Percentiles rank a stretch among this genome's conserved stretches.
These are phyloP conservation scores for Peronosclerospora sorghi DNA, from an alignment of 352 stramenopile species.

Conservation along the genomic window DNA sequence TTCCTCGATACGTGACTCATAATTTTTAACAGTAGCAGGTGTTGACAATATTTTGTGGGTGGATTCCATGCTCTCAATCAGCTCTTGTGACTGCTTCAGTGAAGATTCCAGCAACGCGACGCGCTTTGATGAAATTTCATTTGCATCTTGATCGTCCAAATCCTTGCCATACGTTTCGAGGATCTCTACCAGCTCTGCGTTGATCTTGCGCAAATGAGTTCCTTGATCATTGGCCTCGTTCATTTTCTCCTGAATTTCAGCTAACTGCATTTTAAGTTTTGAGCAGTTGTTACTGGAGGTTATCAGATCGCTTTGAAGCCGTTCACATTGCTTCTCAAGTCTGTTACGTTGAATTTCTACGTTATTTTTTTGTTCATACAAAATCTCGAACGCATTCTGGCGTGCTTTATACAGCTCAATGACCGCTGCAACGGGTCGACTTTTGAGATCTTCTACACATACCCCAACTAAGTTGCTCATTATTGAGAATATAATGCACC, in stretches of 20 bases:
- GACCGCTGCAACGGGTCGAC: conserved; percentile 30
- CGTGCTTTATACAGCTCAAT: conserved; percentile 43
- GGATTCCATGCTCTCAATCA: conserved; percentile 33
- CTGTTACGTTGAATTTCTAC: conserved; percentile 35
- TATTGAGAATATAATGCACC: conserved; percentile 1
- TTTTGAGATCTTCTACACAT: conserved; percentile 31
- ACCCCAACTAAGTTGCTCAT: conserved; percentile 22
- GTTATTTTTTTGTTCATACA: conserved; percentile 46
- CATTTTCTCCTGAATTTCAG: conserved; percentile 34
- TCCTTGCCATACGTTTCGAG: conserved; percentile 53
- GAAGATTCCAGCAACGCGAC: conserved; percentile 34
- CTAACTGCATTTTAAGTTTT: conserved; percentile 34
- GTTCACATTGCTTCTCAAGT: conserved; percentile 39
- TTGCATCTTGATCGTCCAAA: conserved; percentile 23
- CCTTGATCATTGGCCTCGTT: conserved; percentile 27
- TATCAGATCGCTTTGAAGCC: conserved; percentile 37
- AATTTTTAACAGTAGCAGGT: conserved; percentile 28
- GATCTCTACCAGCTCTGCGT: conserved; percentile 50
- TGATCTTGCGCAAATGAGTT: conserved; percentile 36
- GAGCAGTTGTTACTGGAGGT: conserved; percentile 31
- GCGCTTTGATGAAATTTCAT: conserved; percentile 18
- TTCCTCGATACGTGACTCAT: conserved; percentile 34
- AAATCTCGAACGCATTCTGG: conserved; percentile 49
- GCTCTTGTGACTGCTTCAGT: conserved; percentile 34
- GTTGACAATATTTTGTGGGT: conserved; percentile 27